Percentiles rank a stretch among this genome's conserved stretches.
These are phyloP conservation scores for Sindora glabra DNA, from an alignment of 306 rosid genomes.

Conservation along the genomic window DNA sequence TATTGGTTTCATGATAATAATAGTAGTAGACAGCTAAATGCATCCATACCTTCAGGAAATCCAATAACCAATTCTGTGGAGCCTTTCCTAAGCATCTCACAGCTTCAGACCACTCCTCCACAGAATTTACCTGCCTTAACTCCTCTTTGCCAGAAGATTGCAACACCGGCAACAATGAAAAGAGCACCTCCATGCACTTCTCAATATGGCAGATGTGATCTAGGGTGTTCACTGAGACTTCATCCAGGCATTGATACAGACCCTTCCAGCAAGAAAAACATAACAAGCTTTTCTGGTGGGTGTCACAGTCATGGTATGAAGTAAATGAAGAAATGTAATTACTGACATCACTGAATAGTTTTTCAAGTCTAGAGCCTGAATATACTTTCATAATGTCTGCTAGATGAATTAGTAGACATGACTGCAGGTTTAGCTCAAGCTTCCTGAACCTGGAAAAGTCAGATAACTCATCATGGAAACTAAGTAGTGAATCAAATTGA, in stretches of 20 bases:
- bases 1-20: not conserved
- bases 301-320: slow-evolving; percentile 23
- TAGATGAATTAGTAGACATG: slow-evolving; percentile 62
- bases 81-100: slow-evolving; percentile 79
- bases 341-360: slow-evolving; percentile 52
- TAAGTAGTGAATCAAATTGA: slow-evolving; percentile 64
- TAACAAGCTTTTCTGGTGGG: slow-evolving; percentile 37
- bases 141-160: slow-evolving; percentile 18
- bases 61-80: slow-evolving; percentile 54
- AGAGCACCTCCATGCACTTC: slow-evolving; percentile 74
- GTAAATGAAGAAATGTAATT: slow-evolving; percentile 43
- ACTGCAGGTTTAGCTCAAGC: slow-evolving; percentile 66
- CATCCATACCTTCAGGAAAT: slow-evolving; percentile 58
- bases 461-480: slow-evolving; percentile 86
- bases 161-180: slow-evolving; percentile 53
- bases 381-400: slow-evolving; percentile 62
- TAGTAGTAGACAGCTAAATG: slow-evolving; percentile 1
- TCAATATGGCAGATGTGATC: slow-evolving; percentile 51
- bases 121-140: slow-evolving; percentile 19
- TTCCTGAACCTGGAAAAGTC: slow-evolving; percentile 68
- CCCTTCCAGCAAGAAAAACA: slow-evolving; percentile 87
- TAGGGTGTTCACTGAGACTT: slow-evolving; percentile 52
- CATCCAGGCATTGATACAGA: slow-evolving; percentile 60
- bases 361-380: slow-evolving; percentile 77
- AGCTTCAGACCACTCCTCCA: slow-evolving; percentile 73